Percentiles rank a stretch among this genome's conserved stretches.
phyloP scores from a whole-genome alignment of 371 early-diverging fungal genomes.

The Actinomucor elegans region DNA sequence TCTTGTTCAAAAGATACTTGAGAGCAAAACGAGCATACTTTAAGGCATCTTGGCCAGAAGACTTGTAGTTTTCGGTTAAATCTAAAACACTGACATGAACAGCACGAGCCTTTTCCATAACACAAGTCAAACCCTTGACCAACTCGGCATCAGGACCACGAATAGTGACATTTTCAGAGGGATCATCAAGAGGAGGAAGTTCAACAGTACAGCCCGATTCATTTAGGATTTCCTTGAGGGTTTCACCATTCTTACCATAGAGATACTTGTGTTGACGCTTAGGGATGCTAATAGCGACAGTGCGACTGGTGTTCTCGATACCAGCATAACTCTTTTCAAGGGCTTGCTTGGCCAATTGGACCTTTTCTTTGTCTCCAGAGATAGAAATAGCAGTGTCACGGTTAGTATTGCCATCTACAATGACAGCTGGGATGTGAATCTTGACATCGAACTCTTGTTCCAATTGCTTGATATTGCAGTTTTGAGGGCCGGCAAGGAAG shows the following conservation, averaged over 20 bases:
- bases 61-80: constrained; percentile 50
- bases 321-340: constrained; percentile 60
- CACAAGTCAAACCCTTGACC: constrained; percentile 65
- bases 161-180: constrained; percentile 75
- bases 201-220: constrained; percentile 83
- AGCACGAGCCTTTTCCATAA: constrained; percentile 79
- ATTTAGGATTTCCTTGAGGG: constrained; percentile 76
- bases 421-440: constrained; percentile 76
- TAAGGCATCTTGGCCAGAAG: constrained; percentile 39
- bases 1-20: constrained; percentile 60
- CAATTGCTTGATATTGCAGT: constrained; percentile 53
- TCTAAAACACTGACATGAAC: constrained; percentile 57
- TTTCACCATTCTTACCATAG: constrained; percentile 79
- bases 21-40: constrained; percentile 62
- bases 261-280: constrained; percentile 92
- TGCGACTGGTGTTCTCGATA: constrained; percentile 62
- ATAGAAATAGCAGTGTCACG: constrained; percentile 58
- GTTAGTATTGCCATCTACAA: constrained; percentile 40
- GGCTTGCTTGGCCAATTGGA: constrained; percentile 61
- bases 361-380: constrained; percentile 73
- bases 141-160: constrained; percentile 77
- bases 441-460: constrained; percentile 67
- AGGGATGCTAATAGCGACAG: constrained; percentile 69
- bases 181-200: constrained; percentile 68
- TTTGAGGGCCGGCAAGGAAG: constrained; percentile 79